Conservation (phyloP, 441 rosid genomes). For the Flueggea neowawraea region DNA sequence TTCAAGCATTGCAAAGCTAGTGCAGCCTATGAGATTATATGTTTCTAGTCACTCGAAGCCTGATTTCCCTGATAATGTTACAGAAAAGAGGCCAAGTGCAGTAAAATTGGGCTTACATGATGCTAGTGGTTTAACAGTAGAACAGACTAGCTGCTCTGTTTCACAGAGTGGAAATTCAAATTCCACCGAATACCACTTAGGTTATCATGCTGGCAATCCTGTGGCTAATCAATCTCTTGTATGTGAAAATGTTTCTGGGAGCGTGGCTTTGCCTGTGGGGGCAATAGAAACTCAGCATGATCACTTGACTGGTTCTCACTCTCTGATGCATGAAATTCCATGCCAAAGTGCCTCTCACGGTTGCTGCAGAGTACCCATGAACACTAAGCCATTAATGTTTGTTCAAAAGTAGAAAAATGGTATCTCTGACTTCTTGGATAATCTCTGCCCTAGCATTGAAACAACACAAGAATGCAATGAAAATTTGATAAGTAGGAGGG, state of each 20-base stretch:
- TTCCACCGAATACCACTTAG: neutral
- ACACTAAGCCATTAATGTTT: constrained; percentile 3
- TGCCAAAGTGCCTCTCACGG: constrained; percentile 11
- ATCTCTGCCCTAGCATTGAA: neutral
- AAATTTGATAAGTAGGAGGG: neutral
- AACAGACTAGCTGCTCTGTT: too few species aligned
- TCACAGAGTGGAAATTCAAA: too few species aligned
- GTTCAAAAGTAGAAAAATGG: constrained; percentile 9
- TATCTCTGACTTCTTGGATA: constrained; percentile 12
- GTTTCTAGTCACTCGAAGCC: too few species aligned
- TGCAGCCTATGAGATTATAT: too few species aligned
- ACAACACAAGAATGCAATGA: constrained; percentile 1
- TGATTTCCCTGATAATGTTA: too few species aligned
- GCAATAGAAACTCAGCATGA: constrained; percentile 15
- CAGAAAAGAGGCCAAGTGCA: too few species aligned
- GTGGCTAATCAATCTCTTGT: neutral
- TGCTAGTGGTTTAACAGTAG: too few species aligned
- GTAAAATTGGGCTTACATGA: too few species aligned
- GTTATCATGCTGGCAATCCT: neutral
- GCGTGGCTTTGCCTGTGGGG: too few species aligned
- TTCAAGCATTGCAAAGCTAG: too few species aligned
- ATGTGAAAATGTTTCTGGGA: too few species aligned
- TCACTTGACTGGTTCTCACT: constrained; percentile 19
- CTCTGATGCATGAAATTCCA: constrained; percentile 1
- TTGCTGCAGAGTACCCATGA: constrained; percentile 4